These are phyloP conservation scores for Colletotrichum aenigma DNA, from an alignment of 2,329 filamentous ascomycete species.

Conservation along the genomic window DNA sequence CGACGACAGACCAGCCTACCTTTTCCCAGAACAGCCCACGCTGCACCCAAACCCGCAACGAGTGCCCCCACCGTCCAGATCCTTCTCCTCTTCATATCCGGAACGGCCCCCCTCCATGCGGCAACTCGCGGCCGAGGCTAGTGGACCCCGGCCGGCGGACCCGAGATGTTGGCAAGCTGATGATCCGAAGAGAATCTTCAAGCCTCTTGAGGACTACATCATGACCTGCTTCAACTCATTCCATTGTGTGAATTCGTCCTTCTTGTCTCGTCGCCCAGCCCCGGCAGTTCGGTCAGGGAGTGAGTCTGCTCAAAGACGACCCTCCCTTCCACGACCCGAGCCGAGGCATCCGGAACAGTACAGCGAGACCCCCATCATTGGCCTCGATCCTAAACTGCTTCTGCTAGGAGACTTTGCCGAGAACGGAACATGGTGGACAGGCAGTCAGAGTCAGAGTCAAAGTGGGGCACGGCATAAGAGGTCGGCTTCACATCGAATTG, in stretches of 20 bases:
- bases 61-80: slow-evolving; percentile 30
- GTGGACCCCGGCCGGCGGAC: slow-evolving; percentile 8
- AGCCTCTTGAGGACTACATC: slow-evolving; percentile 79
- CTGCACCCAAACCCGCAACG: slow-evolving; percentile 35
- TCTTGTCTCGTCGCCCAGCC: slow-evolving; percentile 51
- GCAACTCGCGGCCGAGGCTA: slow-evolving; percentile 14
- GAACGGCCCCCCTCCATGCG: slow-evolving; percentile 38
- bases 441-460: slow-evolving; percentile 65
- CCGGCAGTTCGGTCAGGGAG: slow-evolving; percentile 18
- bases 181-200: slow-evolving; percentile 69
- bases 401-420: slow-evolving; percentile 78
- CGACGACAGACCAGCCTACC: slow-evolving; percentile 16
- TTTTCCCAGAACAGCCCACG: slow-evolving; percentile 43
- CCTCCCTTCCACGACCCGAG: slow-evolving; percentile 37
- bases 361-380: slow-evolving; percentile 52
- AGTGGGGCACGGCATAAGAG: slow-evolving; percentile 29
- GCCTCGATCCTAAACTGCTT: slow-evolving; percentile 77
- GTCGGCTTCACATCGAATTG: slow-evolving; percentile 35
- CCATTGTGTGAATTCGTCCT: slow-evolving; percentile 78
- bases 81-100: slow-evolving; percentile 51
- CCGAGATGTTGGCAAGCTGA: slow-evolving; percentile 19
- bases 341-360: slow-evolving; percentile 35
- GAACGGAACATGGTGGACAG: slow-evolving; percentile 84
- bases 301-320: slow-evolving; percentile 31
- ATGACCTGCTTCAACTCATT: slow-evolving; percentile 70